Percentiles rank a stretch among this genome's conserved stretches.
Conservation (phyloP, 192 early-diverging fungal genomes). For the Coemansia sp. region DNA sequence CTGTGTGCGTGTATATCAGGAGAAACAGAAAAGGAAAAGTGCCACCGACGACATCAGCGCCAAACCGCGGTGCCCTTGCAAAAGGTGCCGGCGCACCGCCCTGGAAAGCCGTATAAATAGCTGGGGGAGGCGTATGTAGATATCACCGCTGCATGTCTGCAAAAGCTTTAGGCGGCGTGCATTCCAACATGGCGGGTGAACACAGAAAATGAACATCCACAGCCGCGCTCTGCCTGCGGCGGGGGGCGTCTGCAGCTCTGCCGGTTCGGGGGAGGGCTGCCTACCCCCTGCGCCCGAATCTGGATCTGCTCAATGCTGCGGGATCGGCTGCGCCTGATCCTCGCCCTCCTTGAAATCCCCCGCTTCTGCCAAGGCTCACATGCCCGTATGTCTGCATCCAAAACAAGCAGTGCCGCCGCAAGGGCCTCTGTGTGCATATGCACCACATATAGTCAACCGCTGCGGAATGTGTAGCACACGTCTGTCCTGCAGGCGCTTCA, state of each 20-base stretch:
- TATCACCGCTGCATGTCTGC: slow-evolving; percentile 20
- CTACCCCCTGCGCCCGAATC: slow-evolving; percentile 4
- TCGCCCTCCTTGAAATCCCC: neutral
- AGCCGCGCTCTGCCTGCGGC: slow-evolving; percentile 3
- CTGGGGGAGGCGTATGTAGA: slow-evolving; percentile 20
- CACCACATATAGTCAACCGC: slow-evolving; percentile 1
- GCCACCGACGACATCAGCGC: slow-evolving; percentile 11
- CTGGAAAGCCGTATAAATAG: slow-evolving; percentile 16
- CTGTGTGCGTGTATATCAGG: neutral
- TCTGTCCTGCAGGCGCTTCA: slow-evolving; percentile 5
- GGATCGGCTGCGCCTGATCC: slow-evolving; percentile 13
- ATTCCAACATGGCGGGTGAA: slow-evolving; percentile 27
- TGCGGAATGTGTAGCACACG: neutral
- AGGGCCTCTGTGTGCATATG: slow-evolving; percentile 4
- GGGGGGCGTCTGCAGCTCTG: neutral
- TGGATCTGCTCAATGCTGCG: slow-evolving; percentile 7
- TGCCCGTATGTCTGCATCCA: neutral
- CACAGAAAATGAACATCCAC: slow-evolving; percentile 9
- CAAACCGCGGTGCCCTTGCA: neutral
- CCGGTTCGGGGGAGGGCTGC: neutral
- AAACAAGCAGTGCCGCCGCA: neutral
- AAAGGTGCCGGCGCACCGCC: slow-evolving; percentile 1
- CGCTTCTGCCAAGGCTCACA: slow-evolving; percentile 1
- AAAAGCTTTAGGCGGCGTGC: slow-evolving; percentile 7
- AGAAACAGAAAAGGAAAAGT: slow-evolving; percentile 6